Evolutionary conservation across 352 stramenopile genomes (phyloP).

Genomic region (Phytophthora ohioensis): DNA sequence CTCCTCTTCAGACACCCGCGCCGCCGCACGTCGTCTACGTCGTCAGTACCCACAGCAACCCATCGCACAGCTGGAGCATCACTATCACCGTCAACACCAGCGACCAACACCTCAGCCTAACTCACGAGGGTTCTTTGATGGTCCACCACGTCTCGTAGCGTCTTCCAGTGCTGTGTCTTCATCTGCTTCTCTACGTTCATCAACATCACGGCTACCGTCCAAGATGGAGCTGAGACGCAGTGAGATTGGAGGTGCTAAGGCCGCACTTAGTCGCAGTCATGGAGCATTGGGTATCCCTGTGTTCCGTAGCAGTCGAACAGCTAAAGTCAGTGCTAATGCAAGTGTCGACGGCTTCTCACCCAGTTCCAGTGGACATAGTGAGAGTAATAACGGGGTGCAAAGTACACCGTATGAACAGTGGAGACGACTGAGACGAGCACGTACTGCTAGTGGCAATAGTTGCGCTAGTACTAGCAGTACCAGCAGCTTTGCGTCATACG

Average conservation of each 20-base stretch:
- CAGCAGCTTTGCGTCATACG: slow-evolving; percentile 60
- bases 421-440: slow-evolving; percentile 51
- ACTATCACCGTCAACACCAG: slow-evolving; percentile 42
- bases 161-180: slow-evolving; percentile 6
- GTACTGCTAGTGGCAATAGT: slow-evolving; percentile 77
- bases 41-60: slow-evolving; percentile 41
- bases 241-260: slow-evolving; percentile 15
- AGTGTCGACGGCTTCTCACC: slow-evolving; percentile 28
- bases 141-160: slow-evolving; percentile 28
- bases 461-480: slow-evolving; percentile 65
- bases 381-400: slow-evolving; percentile 6
- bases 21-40: slow-evolving; percentile 33
- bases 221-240: slow-evolving; percentile 31
- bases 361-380: slow-evolving; percentile 23
- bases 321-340: slow-evolving; percentile 30
- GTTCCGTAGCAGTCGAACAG: slow-evolving; percentile 54
- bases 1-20: slow-evolving; percentile 21
- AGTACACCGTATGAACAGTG: slow-evolving; percentile 47
- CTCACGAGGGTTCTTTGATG: slow-evolving; percentile 19
- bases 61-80: slow-evolving; percentile 45
- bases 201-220: slow-evolving; percentile 31
- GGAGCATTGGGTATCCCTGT: slow-evolving; percentile 46
- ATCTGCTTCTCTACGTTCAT: slow-evolving; percentile 21
- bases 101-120: slow-evolving; percentile 16
- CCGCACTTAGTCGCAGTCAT: slow-evolving; percentile 27